Evolutionary conservation across 1,139 yeast species (phyloP), one percentile per base, ranked within the genome.

Genomic region (Pneumocystis jirovecii): DNA sequence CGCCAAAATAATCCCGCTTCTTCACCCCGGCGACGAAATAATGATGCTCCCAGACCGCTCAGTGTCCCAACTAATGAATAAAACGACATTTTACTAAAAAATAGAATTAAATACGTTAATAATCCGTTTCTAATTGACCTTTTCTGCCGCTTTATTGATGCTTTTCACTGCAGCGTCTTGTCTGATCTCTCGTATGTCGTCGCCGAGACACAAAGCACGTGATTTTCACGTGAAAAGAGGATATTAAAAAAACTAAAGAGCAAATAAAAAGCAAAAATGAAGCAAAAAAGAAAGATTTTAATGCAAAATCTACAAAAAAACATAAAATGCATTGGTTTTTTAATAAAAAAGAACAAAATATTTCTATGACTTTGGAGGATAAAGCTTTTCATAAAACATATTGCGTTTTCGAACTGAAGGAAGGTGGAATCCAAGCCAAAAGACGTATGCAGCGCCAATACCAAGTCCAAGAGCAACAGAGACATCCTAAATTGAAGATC

Each of bases 341-440:
- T 3, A 31, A 31, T 31, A 31, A 31, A 31, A 31, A 31, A 31
- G 5, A 31, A 31, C 5, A 31, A 31, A 31, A 31, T 17, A 1
- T 45, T 21, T 45, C 6, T 4, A 21, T 44, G 56, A 44, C n/a
- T 21, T 1, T 44, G 29, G 7, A 44, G 10, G 56, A 21, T 10
- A 66, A 17, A 66, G 66, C 60, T 66, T 66, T 19, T 63, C 65
- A 40, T 67, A 67, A 60, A 60, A 67, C 21, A 65, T 66, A 25
- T 67, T 68, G 25, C 68, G 64, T 57, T 64, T 63, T n/a, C 65
- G 68, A 15, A 64, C 62, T 31, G 68, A 63, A 7, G 68, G 68
- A 45, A 66, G 64, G 50, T 67, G 68, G 61, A 65, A 67, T 21
- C 66, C 68, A 37, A 50, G 64, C 68, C 68, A 67, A 62, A 64